Conservation (phyloP, 345 rosid genomes). For the Reutealis trisperma region DNA sequence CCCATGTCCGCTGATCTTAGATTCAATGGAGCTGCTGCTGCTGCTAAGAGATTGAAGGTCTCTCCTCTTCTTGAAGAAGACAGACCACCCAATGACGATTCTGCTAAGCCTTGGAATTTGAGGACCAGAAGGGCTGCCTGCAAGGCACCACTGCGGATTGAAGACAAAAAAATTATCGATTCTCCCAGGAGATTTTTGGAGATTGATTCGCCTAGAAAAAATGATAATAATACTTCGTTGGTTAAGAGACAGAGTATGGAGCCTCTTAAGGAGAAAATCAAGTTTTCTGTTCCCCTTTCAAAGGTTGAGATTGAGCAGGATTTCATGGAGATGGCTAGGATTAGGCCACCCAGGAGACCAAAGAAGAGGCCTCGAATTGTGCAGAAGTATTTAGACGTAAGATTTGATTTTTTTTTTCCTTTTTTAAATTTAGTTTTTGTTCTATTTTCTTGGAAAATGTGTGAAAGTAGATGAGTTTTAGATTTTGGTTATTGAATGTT, state of each 20-base stretch:
- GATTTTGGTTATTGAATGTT: neutral
- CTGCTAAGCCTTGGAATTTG: slow-evolving; percentile 31
- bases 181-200: neutral
- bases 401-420: neutral
- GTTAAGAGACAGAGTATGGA: slow-evolving; percentile 11
- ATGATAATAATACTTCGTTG: slow-evolving; percentile 9
- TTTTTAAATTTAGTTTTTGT: neutral
- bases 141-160: slow-evolving; percentile 20
- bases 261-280: slow-evolving; percentile 12
- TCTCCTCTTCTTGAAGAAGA: slow-evolving; percentile 32
- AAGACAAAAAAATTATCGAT: slow-evolving; percentile 5
- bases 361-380: slow-evolving; percentile 33
- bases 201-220: slow-evolving; percentile 13
- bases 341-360: slow-evolving; percentile 31
- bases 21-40: slow-evolving; percentile 10
- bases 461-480: neutral
- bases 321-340: slow-evolving; percentile 28
- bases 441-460: neutral
- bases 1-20: slow-evolving; percentile 1
- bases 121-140: slow-evolving; percentile 31
- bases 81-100: slow-evolving; percentile 15
- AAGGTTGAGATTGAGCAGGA: slow-evolving; percentile 33
- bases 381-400: slow-evolving; percentile 38
- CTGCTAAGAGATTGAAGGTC: slow-evolving; percentile 34
- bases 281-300: slow-evolving; percentile 25